phyloP scores from a whole-genome alignment of 192 early-diverging fungal genomes.

The Piromyces sp. region DNA sequence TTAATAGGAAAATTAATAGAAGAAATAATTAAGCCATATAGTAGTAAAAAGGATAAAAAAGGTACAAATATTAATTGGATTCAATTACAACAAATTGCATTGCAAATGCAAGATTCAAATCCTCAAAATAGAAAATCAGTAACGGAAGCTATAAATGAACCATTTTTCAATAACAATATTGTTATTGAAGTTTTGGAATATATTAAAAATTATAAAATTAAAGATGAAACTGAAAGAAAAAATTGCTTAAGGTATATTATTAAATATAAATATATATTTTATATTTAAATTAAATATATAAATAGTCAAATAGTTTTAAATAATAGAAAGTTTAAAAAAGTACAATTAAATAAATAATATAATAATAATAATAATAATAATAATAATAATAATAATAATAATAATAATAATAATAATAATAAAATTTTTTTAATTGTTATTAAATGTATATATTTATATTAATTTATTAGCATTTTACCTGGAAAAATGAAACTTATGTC shows the following conservation, averaged over 20 bases:
- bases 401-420: too few species aligned
- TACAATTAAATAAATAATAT: too few species aligned
- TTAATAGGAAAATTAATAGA: background rate
- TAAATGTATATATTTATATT: too few species aligned
- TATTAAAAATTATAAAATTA: background rate
- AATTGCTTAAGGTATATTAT: background rate
- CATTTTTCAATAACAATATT: background rate
- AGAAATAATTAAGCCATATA: background rate
- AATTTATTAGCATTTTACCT: background rate
- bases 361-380: background rate
- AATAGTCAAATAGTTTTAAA: too few species aligned
- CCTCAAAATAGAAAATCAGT: background rate
- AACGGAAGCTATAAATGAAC: background rate
- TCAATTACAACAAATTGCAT: background rate
- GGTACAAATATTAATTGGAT: background rate
- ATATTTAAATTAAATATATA: too few species aligned
- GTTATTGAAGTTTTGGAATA: background rate
- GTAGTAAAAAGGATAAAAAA: background rate
- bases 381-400: too few species aligned
- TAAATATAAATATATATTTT: too few species aligned
- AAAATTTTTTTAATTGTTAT: too few species aligned
- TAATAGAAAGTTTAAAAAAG: too few species aligned
- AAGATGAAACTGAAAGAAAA: background rate
- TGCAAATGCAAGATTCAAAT: background rate
- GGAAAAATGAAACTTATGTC: background rate